Evolutionary conservation across 2,329 filamentous ascomycete species (phyloP), one percentile per base, ranked within the genome.

Genomic region (Oidium heveae): DNA sequence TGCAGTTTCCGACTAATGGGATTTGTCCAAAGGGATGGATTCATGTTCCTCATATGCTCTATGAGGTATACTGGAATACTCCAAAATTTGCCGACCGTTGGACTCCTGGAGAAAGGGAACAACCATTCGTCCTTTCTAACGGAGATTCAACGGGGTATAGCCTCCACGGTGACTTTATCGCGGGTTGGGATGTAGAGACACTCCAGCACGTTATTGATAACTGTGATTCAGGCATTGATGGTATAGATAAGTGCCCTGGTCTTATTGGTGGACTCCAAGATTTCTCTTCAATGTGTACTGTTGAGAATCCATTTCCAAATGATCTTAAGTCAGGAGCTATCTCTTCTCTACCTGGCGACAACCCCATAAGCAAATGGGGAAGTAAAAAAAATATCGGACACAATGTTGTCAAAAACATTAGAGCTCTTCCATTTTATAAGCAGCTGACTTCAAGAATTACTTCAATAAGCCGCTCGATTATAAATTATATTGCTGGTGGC

Each of bases 31-130:
- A 75, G 3, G 79, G 74, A 15, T 87, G 77, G 65, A 72, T 73
- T 32, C 80, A 84, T 56, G 67, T 87, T 46, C 80, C 84, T 9
- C 82, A 82, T 60, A 72, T 94, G 54, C 82, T 94, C 67, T 94
- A 75, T 66, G 86, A 95, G 70, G 86, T 83, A 47, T 93, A 94
- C 66, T 94, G 80, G 76, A 72, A 82, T 64, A 91, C 85, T 12
- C 68, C 75, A 43, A 71, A 71, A 1, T 93, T 84, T 67, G 69
- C 70, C 39, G 72, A 72, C 57, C 68, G 74, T 34, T 69, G 74
- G 18, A 85, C 86, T 55, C 68, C 76, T 59, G 83, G 82, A 55
- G 59, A 71, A 75, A 57, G 65, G 69, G 32, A 71, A 74, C 49
- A 76, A 85, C 52, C 78, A 82, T 94, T 91, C 62, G 73, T 87